Percentiles rank a stretch among this genome's conserved stretches.
These are phyloP conservation scores for Fistulifera pelliculosa DNA, from an alignment of 108 stramenopile species.

Conservation along the genomic window DNA sequence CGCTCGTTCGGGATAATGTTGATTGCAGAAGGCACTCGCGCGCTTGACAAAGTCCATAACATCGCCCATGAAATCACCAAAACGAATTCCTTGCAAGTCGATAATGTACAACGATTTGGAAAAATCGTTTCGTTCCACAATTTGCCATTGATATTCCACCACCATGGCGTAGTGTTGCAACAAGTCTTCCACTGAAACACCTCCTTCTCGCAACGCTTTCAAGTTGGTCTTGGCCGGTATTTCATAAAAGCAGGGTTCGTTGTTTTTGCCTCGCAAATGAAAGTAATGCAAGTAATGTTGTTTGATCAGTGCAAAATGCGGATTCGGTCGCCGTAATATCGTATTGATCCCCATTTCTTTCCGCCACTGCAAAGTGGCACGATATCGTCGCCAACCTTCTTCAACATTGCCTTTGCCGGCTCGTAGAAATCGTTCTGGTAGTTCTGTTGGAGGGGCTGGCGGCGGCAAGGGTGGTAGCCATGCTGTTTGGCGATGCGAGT, in stretches of 20 bases:
- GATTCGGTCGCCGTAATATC: conserved; percentile 42
- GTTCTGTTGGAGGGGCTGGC: conserved; percentile 12
- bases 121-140: conserved; percentile 45
- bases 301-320: conserved; percentile 49
- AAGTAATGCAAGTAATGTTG: conserved; percentile 60
- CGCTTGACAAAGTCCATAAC: conserved; percentile 58
- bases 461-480: conserved; percentile 1
- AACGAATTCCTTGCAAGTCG: conserved; percentile 61
- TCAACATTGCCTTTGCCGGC: conserved; percentile 55
- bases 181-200: conserved; percentile 33
- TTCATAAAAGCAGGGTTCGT: conserved; percentile 61
- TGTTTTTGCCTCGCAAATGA: conserved; percentile 42
- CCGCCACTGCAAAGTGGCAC: conserved; percentile 57
- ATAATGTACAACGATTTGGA: conserved; percentile 46
- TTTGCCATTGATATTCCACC: conserved; percentile 68
- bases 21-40: conserved; percentile 36
- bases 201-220: conserved; percentile 34
- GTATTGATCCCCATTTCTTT: conserved; percentile 46
- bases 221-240: conserved; percentile 58
- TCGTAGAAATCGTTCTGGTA: conserved; percentile 54
- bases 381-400: conserved; percentile 49
- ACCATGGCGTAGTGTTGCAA: conserved; percentile 66
- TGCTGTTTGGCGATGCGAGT: background rate
- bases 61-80: conserved; percentile 73
- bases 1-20: conserved; percentile 72